Evolutionary conservation across 1,284 basidiomycete species (phyloP).

Genomic region (Pyrrhoderma noxium): DNA sequence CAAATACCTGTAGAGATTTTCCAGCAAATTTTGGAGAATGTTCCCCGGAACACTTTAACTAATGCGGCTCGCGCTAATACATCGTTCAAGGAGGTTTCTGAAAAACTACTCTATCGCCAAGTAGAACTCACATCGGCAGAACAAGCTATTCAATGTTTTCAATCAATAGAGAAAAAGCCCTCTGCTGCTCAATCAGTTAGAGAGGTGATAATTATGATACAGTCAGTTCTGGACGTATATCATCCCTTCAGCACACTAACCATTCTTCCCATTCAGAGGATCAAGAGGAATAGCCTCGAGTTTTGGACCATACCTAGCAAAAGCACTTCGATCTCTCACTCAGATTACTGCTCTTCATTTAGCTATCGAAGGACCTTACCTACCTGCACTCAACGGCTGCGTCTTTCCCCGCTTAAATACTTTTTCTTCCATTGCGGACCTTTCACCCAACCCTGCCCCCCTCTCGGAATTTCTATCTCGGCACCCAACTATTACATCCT

Average conservation of each 20-base stretch:
- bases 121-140: conserved; percentile 14
- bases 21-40: conserved; percentile 16
- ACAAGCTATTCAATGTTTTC: conserved; percentile 15
- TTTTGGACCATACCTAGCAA: conserved; percentile 9
- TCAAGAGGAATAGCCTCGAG: conserved; percentile 1
- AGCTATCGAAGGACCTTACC: conserved; percentile 16
- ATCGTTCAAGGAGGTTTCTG: conserved; percentile 15
- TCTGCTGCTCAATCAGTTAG: conserved; percentile 13
- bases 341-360: conserved; percentile 16
- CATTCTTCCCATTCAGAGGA: conserved; percentile 5
- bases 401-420: conserved; percentile 12
- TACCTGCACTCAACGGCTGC: conserved; percentile 15
- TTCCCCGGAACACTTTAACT: conserved; percentile 9
- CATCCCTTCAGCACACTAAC: too few relatives aligned
- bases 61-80: conserved; percentile 14
- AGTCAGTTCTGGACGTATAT: neutral
- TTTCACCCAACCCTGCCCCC: conserved; percentile 13
- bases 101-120: conserved; percentile 15
- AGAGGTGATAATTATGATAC: conserved; percentile 17
- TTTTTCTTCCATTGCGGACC: conserved; percentile 18
- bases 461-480: conserved; percentile 12
- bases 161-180: conserved; percentile 11
- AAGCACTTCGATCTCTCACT: conserved; percentile 7
- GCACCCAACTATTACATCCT: conserved; percentile 13
- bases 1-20: conserved; percentile 15